Evolutionary conservation across 2,329 filamentous ascomycete genomes (phyloP), one percentile per base, ranked within the genome.

Genomic region (Nakataea oryzae): DNA sequence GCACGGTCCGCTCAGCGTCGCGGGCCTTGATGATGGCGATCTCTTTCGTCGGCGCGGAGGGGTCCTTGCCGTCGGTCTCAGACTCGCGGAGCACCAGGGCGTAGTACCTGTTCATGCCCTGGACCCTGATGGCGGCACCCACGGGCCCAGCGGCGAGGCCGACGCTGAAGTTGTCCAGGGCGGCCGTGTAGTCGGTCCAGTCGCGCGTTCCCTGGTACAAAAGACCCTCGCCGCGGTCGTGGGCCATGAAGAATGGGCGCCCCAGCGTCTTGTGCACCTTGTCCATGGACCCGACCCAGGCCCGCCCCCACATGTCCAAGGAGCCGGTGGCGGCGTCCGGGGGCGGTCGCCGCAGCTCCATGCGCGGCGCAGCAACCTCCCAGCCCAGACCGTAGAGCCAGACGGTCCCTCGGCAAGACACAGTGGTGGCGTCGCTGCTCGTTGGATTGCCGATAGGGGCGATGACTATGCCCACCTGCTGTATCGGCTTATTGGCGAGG

Each of bases 21-120:
- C 41, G 7, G 2, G 41, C 41, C 41, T 50, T 50, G 41, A 50
- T 50, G 41, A 50, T 50, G 41, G 41, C 41, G 2, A 50, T 17
- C 41, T 50, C 41, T 9, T n/a, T n/a, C 21, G 6, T 9, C 3
- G 8, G 6, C 41, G 8, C 21, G 7, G 41, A 21, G 14, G 41
- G 24, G 21, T 3, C 41, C 5, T n/a, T n/a, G 41, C 41, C 41
- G 21, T n/a, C 41, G 41, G 41, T 7, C 21, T 50, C 21, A n/a
- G 21, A 5, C 6, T 50, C 41, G 41, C 41, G 21, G 17, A 74
- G 68, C 4, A 69, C 17, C 0, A 71, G 47, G 0, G 68, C 69
- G 54, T 73, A 73, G 47, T 70, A 74, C 24, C 71, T 61, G 55
- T 70, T 72, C 30, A 74, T 60, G 0, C 72, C 72, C 58, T 67